phyloP scores from a whole-genome alignment of 1,139 yeast species.

The Kodamaea fungicola region DNA sequence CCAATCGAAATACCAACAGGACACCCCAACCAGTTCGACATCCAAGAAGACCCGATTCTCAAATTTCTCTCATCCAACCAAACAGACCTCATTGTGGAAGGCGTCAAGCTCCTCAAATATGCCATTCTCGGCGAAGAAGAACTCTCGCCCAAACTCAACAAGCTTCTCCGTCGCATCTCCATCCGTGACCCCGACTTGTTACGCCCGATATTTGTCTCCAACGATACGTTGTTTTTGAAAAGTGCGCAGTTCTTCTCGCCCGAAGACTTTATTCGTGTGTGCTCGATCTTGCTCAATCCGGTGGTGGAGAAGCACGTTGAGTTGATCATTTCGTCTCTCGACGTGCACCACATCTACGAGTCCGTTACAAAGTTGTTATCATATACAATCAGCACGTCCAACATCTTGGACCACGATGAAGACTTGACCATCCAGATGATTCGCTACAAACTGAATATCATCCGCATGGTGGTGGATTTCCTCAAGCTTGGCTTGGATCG shows the following conservation, averaged over 20 bases:
- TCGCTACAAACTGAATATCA: slow-evolving; percentile 27
- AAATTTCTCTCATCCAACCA: slow-evolving; percentile 33
- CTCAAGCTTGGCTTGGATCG: slow-evolving; percentile 25
- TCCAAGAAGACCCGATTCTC: slow-evolving; percentile 33
- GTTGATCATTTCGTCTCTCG: slow-evolving; percentile 21
- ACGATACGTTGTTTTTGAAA: slow-evolving; percentile 25
- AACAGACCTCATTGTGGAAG: slow-evolving; percentile 28
- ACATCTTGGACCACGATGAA: slow-evolving; percentile 28
- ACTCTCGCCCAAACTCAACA: slow-evolving; percentile 22
- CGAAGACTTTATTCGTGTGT: slow-evolving; percentile 35
- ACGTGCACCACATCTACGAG: slow-evolving; percentile 27
- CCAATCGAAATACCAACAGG: not conserved
- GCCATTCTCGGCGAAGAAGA: slow-evolving; percentile 40
- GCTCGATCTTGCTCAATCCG: slow-evolving; percentile 26
- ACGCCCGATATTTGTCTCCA: slow-evolving; percentile 27
- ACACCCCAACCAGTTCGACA: slow-evolving; percentile 15
- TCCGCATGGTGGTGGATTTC: slow-evolving; percentile 27
- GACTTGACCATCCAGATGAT: slow-evolving; percentile 36
- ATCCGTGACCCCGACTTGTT: slow-evolving; percentile 27
- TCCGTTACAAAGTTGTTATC: slow-evolving; percentile 27
- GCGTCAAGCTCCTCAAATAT: slow-evolving; percentile 34
- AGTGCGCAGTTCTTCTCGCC: slow-evolving; percentile 23
- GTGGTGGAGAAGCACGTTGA: slow-evolving; percentile 22
- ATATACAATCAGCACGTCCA: slow-evolving; percentile 30
- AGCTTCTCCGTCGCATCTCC: slow-evolving; percentile 25